These are phyloP conservation scores for Sporothrix brunneoviolacea DNA, from an alignment of 2,329 filamentous ascomycete species.

Conservation along the genomic window DNA sequence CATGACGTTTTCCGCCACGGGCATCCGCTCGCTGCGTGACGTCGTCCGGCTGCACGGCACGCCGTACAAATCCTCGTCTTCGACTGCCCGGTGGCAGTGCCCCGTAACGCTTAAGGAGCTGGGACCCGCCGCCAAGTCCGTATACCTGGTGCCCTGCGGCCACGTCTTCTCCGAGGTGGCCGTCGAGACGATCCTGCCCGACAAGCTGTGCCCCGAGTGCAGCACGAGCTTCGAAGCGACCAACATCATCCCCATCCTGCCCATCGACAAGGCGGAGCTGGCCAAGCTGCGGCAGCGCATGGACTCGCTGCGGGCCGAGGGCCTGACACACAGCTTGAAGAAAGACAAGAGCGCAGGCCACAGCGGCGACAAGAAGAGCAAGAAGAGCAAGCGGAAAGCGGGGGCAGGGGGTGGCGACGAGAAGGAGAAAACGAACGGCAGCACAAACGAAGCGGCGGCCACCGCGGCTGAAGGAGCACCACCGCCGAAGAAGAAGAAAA, in stretches of 20 bases:
- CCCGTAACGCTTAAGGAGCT: constrained; percentile 82
- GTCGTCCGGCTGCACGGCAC: constrained; percentile 81
- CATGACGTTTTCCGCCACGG: constrained; percentile 39
- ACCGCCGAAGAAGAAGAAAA: constrained; percentile 5
- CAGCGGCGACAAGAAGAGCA: constrained; percentile 65
- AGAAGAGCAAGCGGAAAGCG: constrained; percentile 46
- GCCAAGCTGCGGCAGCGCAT: constrained; percentile 58
- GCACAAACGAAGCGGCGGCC: constrained; percentile 20
- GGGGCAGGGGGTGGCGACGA: constrained; percentile 13
- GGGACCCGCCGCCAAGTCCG: constrained; percentile 69
- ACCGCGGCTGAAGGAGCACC: too few relatives aligned
- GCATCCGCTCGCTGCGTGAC: constrained; percentile 77
- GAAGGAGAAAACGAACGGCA: constrained; percentile 24
- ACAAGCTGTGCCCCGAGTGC: constrained; percentile 62
- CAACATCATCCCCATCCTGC: constrained; percentile 77
- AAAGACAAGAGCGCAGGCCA: constrained; percentile 52
- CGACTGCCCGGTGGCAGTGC: constrained; percentile 61
- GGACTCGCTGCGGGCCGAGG: constrained; percentile 61
- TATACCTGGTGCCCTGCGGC: constrained; percentile 90
- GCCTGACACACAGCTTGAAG: constrained; percentile 81
- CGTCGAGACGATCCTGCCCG: constrained; percentile 65
- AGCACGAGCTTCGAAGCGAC: constrained; percentile 64
- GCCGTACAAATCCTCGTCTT: constrained; percentile 28
- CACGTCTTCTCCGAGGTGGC: constrained; percentile 88
- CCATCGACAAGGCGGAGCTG: constrained; percentile 64